Conservation (phyloP, 176 grass and related monocot species). For the Juncus effusus region DNA sequence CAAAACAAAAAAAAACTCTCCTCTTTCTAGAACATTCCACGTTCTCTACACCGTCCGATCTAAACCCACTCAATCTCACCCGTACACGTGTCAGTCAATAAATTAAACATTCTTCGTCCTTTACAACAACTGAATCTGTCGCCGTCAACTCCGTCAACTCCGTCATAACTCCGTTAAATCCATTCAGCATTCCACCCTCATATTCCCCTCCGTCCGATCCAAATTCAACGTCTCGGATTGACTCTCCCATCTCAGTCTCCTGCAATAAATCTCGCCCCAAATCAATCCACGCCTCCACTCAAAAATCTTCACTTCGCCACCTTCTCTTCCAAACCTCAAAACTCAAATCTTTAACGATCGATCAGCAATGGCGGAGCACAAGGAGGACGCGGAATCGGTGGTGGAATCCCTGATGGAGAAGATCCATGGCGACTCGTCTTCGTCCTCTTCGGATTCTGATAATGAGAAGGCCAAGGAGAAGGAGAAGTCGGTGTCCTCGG, state of each 20-base stretch:
- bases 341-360: neutral
- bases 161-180: neutral
- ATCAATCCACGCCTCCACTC: conserved; percentile 6
- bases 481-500: conserved; percentile 47
- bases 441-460: conserved; percentile 62
- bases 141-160: neutral
- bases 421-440: conserved; percentile 43
- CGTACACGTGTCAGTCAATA: neutral
- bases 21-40: conserved; percentile 16
- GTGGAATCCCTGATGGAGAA: conserved; percentile 57
- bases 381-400: conserved; percentile 56
- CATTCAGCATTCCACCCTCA: conserved; percentile 7
- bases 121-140: neutral
- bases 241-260: no score
- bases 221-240: conserved; percentile 1
- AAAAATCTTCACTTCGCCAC: conserved; percentile 10
- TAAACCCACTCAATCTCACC: neutral
- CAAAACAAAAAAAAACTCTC: conserved; percentile 7
- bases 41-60: neutral
- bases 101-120: neutral
- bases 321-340: conserved; percentile 14
- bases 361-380: conserved; percentile 60
- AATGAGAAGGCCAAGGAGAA: conserved; percentile 68
- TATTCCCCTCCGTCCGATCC: conserved; percentile 1
- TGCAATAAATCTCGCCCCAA: neutral